Base-by-base conservation (phyloP, 495 filamentous ascomycete species). In the Penicillium canescens region DNA sequence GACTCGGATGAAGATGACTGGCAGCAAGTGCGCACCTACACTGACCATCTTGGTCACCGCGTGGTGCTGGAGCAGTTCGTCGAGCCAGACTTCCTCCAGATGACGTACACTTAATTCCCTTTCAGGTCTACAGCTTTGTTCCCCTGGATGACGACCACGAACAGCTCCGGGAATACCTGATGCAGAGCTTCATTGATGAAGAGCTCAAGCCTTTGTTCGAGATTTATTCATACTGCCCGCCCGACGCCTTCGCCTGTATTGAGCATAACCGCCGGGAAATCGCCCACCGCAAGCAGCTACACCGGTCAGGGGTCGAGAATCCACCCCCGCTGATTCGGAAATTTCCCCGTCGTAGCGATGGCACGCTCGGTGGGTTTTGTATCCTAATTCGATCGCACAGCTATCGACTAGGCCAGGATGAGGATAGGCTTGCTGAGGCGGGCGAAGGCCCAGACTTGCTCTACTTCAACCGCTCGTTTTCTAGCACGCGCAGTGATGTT, bases 81-180 rank as follows among this genome's bases (percentile, higher is more conserved):
- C 18, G 39, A 42, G 13, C 48, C 48, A 13, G 59, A 52, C 16
- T 48, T 38, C 33, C 23, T 4, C 26, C 59, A 36, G 51, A 58
- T 4, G 43, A 42, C 24, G 14, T 11, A 11, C 14, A 24, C 2
- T 1, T 24, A 40, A 16, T 16, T 21, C 34, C 59, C 45, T 35
- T 66, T 26, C 60, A 62, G 56, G 54, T 66, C 44, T 66, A 66
- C 52, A 66, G 62, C 24, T 46, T 49, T 33, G 50, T 66, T 14
- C 62, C 56, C 35, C 13, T 66, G 26, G 62, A 66, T 23, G 31
- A 31, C 6, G 62, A 66, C 53, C 62, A 66, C 21, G n/a, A 40
- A n/a, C 6, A 21, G 10, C 56, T 66, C 14, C 54, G 56, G 11
- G 23, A 33, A 1, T 66, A 66, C 52, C 62, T 66, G 0, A 43